phyloP scores from a whole-genome alignment of 1,284 basidiomycete species.

The Athelia sp. region DNA sequence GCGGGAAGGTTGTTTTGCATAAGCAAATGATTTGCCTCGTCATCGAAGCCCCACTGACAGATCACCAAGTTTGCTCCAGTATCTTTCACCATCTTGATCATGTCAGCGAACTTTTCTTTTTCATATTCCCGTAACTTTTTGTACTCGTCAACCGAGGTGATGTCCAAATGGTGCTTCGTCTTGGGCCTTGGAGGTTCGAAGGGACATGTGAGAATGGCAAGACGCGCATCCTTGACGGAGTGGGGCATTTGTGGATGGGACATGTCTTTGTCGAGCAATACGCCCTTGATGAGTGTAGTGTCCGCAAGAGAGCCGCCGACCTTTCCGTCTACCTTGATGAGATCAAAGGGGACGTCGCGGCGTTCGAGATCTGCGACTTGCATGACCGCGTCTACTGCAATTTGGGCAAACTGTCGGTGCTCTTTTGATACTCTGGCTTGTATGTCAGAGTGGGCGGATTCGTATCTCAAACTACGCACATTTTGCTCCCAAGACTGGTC shows the following conservation, averaged over 20 bases:
- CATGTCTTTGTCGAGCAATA: slow-evolving; percentile 99
- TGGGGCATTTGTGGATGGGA: slow-evolving; percentile 98
- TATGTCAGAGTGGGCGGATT: slow-evolving; percentile 7
- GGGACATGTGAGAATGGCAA: slow-evolving; percentile 97
- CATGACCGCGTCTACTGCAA: slow-evolving; percentile 95
- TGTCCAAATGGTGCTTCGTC: slow-evolving; percentile 99
- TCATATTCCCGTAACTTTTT: slow-evolving; percentile 94
- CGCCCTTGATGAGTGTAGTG: slow-evolving; percentile 89
- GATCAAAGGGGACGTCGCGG: slow-evolving; percentile 94
- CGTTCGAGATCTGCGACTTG: slow-evolving; percentile 94
- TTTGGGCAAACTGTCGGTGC: slow-evolving; percentile 91
- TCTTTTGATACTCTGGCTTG: slow-evolving; percentile 90
- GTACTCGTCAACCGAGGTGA: slow-evolving; percentile 97
- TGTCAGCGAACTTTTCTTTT: slow-evolving; percentile 92
- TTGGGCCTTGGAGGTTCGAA: slow-evolving; percentile 99
- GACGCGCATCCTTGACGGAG: slow-evolving; percentile 80
- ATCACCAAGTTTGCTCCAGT: slow-evolving; percentile 99
- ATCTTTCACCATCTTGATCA: slow-evolving; percentile 97
- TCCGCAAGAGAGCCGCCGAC: slow-evolving; percentile 96
- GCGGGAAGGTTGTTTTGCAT: slow-evolving; percentile 98
- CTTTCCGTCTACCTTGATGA: slow-evolving; percentile 99
- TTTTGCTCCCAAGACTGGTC: slow-evolving; percentile 97
- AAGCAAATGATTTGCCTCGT: slow-evolving; percentile 96
- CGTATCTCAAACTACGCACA: slow-evolving; percentile 46
- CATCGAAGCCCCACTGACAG: slow-evolving; percentile 99